phyloP scores from a whole-genome alignment of 495 filamentous ascomycete genomes.

The Venustampulla echinocandica region DNA sequence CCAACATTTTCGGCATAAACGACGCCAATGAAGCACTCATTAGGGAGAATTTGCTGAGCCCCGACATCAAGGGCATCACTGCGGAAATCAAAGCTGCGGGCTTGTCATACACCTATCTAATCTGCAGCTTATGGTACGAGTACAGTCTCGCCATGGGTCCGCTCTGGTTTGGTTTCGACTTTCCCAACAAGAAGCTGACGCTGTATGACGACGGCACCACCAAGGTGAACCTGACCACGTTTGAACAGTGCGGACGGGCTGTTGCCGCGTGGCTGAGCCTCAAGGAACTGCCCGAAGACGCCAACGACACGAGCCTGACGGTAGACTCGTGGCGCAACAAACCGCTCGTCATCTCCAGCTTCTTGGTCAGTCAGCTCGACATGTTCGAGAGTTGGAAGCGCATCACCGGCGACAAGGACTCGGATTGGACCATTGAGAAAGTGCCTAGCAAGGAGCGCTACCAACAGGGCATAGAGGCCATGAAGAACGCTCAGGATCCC shows the following conservation, averaged over 20 bases:
- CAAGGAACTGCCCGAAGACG: slow-evolving; percentile 20
- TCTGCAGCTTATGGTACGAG: slow-evolving; percentile 44
- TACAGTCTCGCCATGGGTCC: slow-evolving; percentile 30
- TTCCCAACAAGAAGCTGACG: slow-evolving; percentile 24
- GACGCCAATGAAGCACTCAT: slow-evolving; percentile 28
- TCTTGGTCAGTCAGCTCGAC: slow-evolving; percentile 37
- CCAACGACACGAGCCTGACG: slow-evolving; percentile 30
- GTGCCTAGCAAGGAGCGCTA: slow-evolving; percentile 2
- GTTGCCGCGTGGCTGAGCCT: slow-evolving; percentile 34
- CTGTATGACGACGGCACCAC: slow-evolving; percentile 31
- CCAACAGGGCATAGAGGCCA: slow-evolving; percentile 4
- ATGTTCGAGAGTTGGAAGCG: slow-evolving; percentile 42
- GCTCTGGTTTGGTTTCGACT: slow-evolving; percentile 32
- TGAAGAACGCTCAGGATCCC: slow-evolving; percentile 10
- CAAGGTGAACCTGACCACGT: slow-evolving; percentile 32
- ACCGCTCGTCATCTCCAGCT: slow-evolving; percentile 33
- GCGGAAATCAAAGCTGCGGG: slow-evolving; percentile 10
- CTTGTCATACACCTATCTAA: slow-evolving; percentile 36
- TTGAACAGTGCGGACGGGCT: slow-evolving; percentile 35
- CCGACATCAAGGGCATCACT: not conserved
- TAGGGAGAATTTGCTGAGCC: slow-evolving; percentile 27
- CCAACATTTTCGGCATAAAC: slow-evolving; percentile 49
- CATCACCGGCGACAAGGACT: slow-evolving; percentile 2
- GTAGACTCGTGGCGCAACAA: slow-evolving; percentile 33
- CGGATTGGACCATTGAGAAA: slow-evolving; percentile 13